phyloP scores from a whole-genome alignment of 2,329 filamentous ascomycete species.

The Trichocomaceae sp. region DNA sequence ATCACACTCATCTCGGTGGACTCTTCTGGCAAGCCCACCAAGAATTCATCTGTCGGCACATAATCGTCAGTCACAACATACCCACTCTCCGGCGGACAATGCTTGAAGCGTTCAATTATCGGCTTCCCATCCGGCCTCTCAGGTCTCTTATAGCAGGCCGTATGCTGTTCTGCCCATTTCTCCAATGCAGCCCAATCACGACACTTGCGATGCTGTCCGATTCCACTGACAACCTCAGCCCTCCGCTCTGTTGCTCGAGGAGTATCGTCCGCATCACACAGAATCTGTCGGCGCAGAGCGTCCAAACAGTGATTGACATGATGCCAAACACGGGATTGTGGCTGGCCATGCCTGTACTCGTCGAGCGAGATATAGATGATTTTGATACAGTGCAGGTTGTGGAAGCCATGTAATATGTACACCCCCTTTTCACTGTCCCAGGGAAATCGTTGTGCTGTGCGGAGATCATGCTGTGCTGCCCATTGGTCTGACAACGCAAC shows the following conservation, averaged over 20 bases:
- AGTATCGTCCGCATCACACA: slow-evolving; percentile 28
- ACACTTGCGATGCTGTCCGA: slow-evolving; percentile 22
- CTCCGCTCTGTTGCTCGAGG: slow-evolving; percentile 18
- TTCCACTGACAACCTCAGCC: slow-evolving; percentile 15
- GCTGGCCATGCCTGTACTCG: neutral
- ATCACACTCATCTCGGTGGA: too few species aligned
- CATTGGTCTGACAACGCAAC: slow-evolving; percentile 20
- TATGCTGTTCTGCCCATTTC: slow-evolving; percentile 18
- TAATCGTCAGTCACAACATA: too few species aligned
- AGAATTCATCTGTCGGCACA: too few species aligned
- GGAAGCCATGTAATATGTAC: slow-evolving; percentile 25
- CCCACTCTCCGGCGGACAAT: neutral
- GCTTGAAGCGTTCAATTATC: neutral
- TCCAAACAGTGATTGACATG: slow-evolving; percentile 25
- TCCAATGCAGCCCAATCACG: slow-evolving; percentile 23
- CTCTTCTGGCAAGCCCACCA: too few species aligned
- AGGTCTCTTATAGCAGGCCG: slow-evolving; percentile 12
- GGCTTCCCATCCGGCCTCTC: neutral
- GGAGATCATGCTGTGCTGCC: slow-evolving; percentile 16
- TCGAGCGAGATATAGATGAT: neutral
- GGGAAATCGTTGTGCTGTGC: slow-evolving; percentile 22
- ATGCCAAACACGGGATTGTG: slow-evolving; percentile 9
- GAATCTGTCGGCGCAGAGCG: slow-evolving; percentile 22
- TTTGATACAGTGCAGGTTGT: slow-evolving; percentile 26
- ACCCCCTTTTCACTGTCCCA: slow-evolving; percentile 26